Base-by-base conservation (phyloP, 768 basidiomycete genomes). In the Mycena alexandri region DNA sequence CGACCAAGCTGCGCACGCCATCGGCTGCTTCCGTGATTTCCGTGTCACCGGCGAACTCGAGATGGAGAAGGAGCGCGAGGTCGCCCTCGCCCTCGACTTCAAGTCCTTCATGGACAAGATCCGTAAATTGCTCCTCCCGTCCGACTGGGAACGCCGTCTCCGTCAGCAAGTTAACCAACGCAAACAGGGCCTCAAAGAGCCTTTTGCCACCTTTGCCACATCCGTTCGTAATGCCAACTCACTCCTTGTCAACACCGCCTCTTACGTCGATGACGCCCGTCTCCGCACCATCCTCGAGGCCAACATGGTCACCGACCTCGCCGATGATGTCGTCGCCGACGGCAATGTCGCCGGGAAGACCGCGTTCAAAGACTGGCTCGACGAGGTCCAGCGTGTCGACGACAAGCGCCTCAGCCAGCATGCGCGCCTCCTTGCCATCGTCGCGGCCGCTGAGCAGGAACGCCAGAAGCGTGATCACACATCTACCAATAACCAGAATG, bases 11-110 rank as follows among this genome's bases (percentile, higher is more conserved):
- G 21, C 60, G 1, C 22, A 25, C 24, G 50, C 21, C 19, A 36
- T 61, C 2, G 48, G 60, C 8, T 61, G 60, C n/a, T 61, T 61
- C 17, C 48, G 48, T 0, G 60, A 61, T 36, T 42, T 41, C 33
- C 60, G 48, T 47, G 51, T 61, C 48, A 61, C 48, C 1, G 36
- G 21, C 24, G 38, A 48, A 47, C 38, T 61, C 1, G 33, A 48
- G 9, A 43, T 16, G 13, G 41, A 48, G 2, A 4, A 9, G 0
- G 47, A n/a, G 1, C 34, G 46, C 34, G 36, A n/a, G 33, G 8
- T 19, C 16, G 58, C 34, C 42, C n/a, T 50, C 46, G 22, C 33
- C 19, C 3, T 48, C 5, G 21, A n/a, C 7, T 50, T 60, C 36
- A n/a, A 6, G 9, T 5, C 0, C 6, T 60, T 36, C 21, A 48